phyloP scores from a whole-genome alignment of 2,329 filamentous ascomycete genomes.

The Fusarium aywerte region DNA sequence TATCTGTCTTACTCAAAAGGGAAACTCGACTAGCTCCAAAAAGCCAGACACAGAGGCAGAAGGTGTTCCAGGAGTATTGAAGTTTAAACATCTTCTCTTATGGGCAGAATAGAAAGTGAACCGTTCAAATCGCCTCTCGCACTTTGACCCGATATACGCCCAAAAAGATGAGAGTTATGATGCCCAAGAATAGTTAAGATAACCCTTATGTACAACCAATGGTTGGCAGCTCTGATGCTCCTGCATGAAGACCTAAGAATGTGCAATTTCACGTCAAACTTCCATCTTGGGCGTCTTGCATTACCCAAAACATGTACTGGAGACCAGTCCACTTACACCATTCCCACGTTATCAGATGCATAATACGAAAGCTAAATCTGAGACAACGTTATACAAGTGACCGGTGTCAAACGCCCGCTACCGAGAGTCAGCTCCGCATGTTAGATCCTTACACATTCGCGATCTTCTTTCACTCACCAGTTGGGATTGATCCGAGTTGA shows the following conservation, averaged over 20 bases:
- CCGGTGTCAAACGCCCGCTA: slow-evolving; percentile 8
- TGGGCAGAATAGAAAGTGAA: too few species aligned
- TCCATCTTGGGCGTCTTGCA: slow-evolving; percentile 9
- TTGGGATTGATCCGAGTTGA: slow-evolving; percentile 13
- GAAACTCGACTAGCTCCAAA: too few species aligned
- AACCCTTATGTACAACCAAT: not conserved
- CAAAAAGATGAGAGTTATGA: not conserved
- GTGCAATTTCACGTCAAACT: not conserved
- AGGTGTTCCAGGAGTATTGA: too few species aligned
- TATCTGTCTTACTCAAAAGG: too few species aligned
- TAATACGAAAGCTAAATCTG: slow-evolving; percentile 2
- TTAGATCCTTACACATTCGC: slow-evolving; percentile 1
- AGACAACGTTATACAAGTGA: slow-evolving; percentile 11
- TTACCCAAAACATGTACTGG: not conserved
- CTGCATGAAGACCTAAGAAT: slow-evolving; percentile 11
- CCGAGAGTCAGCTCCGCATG: slow-evolving; percentile 2
- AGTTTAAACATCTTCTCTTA: too few species aligned
- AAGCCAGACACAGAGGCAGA: too few species aligned
- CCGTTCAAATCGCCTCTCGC: not conserved
- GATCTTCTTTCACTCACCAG: slow-evolving; percentile 10
- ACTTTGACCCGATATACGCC: not conserved
- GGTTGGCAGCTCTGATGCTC: not conserved
- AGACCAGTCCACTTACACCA: slow-evolving; percentile 18
- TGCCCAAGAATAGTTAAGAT: not conserved
- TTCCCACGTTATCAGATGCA: slow-evolving; percentile 14